Percentiles rank a stretch among this genome's conserved stretches.
Evolutionary conservation across 108 stramenopile species (phyloP).

Genomic region (Nitzschia inconspicua): DNA sequence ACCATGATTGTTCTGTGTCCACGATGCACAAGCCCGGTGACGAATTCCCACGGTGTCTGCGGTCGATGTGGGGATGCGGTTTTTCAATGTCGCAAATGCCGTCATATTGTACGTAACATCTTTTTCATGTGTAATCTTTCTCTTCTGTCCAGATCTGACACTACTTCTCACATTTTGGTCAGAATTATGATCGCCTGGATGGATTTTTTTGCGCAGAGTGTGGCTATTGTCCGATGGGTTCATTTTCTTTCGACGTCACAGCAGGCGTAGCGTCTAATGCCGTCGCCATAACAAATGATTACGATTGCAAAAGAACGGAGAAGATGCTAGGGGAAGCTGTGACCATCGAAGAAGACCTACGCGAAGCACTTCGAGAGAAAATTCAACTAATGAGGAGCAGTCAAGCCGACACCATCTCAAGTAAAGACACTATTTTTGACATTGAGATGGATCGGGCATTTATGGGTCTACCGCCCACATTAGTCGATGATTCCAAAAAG

Average conservation of each 20-base stretch:
- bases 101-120: too few species aligned
- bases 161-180: too few species aligned
- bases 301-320: constrained; percentile 34
- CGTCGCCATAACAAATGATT: constrained; percentile 64
- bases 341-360: constrained; percentile 31
- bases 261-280: constrained; percentile 79
- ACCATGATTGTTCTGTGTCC: constrained; percentile 78
- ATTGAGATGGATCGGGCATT: constrained; percentile 51
- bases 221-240: constrained; percentile 89
- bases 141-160: too few species aligned
- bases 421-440: constrained; percentile 2
- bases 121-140: too few species aligned
- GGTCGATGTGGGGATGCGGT: constrained; percentile 94
- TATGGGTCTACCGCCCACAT: constrained; percentile 47
- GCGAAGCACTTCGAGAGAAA: constrained; percentile 17
- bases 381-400: constrained; percentile 7
- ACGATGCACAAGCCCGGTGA: constrained; percentile 88
- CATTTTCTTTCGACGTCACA: constrained; percentile 63
- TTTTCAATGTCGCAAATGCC: constrained; percentile 93
- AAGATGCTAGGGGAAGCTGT: constrained; percentile 19
- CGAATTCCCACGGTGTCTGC: constrained; percentile 94
- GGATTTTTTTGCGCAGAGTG: constrained; percentile 97
- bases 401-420: not conserved
- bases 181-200: constrained; percentile 92
- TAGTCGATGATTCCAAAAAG: constrained; percentile 17